Evolutionary conservation across 495 filamentous ascomycete species (phyloP).

Genomic region (Aspergillus nanangensis): DNA sequence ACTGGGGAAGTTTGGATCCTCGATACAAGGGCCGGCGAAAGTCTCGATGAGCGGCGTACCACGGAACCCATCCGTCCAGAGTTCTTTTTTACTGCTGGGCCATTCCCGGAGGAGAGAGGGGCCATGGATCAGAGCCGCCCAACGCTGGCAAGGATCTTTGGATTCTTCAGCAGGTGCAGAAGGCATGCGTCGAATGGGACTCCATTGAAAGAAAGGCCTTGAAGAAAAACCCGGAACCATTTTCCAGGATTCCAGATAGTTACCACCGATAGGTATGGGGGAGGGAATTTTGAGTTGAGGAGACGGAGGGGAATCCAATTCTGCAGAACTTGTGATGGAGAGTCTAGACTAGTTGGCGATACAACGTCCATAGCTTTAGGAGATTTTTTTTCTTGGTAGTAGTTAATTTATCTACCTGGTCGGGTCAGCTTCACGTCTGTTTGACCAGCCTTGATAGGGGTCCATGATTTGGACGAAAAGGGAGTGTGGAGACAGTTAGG

Average conservation of each 20-base stretch:
- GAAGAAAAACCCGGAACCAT: neutral
- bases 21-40: constrained; percentile 7
- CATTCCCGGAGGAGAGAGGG: neutral
- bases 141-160: neutral
- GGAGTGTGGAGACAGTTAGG: too few relatives aligned
- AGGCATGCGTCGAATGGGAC: neutral
- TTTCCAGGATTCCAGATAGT: neutral
- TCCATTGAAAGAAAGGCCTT: neutral
- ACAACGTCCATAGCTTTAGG: too few relatives aligned
- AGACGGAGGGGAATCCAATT: too few relatives aligned
- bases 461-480: too few relatives aligned
- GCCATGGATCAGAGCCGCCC: constrained; percentile 1
- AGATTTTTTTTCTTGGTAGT: too few relatives aligned
- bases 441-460: too few relatives aligned
- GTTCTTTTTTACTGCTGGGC: neutral
- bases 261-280: neutral
- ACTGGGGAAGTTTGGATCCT: constrained; percentile 4
- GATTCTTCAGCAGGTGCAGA: neutral
- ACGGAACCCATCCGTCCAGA: constrained; percentile 4
- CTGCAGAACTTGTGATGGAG: too few relatives aligned
- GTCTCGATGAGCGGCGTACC: constrained; percentile 8
- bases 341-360: too few relatives aligned
- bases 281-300: too few relatives aligned
- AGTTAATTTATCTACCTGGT: too few relatives aligned
- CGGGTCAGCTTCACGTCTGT: too few relatives aligned